phyloP scores from a whole-genome alignment of 208 protist species.

The Perkinsela sp. region DNA sequence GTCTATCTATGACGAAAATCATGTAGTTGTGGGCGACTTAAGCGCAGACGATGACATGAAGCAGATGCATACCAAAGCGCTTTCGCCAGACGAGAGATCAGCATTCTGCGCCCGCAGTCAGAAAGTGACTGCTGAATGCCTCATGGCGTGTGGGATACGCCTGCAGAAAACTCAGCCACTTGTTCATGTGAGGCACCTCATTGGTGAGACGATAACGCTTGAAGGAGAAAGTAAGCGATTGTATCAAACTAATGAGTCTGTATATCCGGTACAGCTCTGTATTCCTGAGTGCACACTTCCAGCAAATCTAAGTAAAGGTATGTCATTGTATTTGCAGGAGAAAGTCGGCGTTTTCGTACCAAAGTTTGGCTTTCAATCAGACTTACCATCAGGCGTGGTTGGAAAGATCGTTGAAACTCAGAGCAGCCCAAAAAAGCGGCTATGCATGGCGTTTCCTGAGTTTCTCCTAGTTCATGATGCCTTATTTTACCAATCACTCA shows the following conservation, averaged over 20 bases:
- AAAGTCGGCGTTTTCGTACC: neutral
- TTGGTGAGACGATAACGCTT: conserved; percentile 22
- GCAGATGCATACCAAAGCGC: conserved; percentile 15
- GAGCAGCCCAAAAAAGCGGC: neutral
- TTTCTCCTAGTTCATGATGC: neutral
- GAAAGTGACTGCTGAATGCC: conserved; percentile 31
- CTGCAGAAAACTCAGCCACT: conserved; percentile 20
- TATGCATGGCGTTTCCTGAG: neutral
- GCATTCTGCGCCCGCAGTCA: conserved; percentile 28
- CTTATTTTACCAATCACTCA: neutral
- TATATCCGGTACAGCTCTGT: conserved; percentile 32
- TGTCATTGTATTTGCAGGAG: neutral
- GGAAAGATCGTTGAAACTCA: neutral
- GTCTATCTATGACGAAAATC: conserved; percentile 19
- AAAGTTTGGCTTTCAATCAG: neutral
- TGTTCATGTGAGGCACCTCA: conserved; percentile 48
- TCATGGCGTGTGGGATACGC: conserved; percentile 33
- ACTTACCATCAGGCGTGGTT: neutral
- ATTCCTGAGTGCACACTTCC: conserved; percentile 2
- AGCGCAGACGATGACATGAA: conserved; percentile 20
- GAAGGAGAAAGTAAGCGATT: conserved; percentile 20
- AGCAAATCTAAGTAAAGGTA: neutral
- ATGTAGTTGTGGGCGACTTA: conserved; percentile 16
- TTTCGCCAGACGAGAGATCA: conserved; percentile 24
- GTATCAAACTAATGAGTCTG: conserved; percentile 32